Evolutionary conservation across 2,329 filamentous ascomycete species (phyloP), one percentile per base, ranked within the genome.

Genomic region (Phialophora macrospora): DNA sequence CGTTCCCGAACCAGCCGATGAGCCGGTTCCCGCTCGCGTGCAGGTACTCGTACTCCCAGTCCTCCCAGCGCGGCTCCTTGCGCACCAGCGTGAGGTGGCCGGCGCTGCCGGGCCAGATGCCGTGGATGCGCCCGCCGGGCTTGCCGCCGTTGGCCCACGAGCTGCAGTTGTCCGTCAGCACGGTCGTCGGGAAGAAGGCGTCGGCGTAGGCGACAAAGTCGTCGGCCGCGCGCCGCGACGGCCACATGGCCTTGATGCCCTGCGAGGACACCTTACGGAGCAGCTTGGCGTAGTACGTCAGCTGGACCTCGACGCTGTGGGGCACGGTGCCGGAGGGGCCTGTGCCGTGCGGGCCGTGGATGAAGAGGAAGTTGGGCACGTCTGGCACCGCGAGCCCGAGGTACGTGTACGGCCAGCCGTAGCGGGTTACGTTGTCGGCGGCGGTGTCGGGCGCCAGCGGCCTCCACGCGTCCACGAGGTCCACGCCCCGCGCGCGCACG

Each of bases 261-360:
- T 92, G 88, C 3, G 83, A 80, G 0, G 83, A 83, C 0, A 87
- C 80, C 72, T 92, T 92, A 55, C 89, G 86, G 0, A 92, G 78
- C 1, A 91, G 78, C 71, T 88, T 88, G 17, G 88, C 87, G 63
- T 86, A 83, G 74, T 89, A 90, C 0, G 86, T 84, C 1, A 90
- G 75, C 68, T 90, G 86, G 5, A 84, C 87, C 75, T 92, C 90
- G 26, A 89, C 82, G 65, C 82, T 84, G 71, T 90, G 86, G 1
- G 89, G 88, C 0, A 91, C 85, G 0, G 87, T 91, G 0, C 89
- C 89, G 1, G 85, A 86, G 1, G 85, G 82, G 0, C 86, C 87
- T 11, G 76, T 76, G 38, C 76, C 77, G 57, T 78, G 72, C 0
- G 80, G 80, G 0, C 79, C 80, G 3, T 68, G 61, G 12, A 80